Percentiles rank a stretch among this genome's conserved stretches.
phyloP scores from a whole-genome alignment of 345 rosid genomes.

The Theobroma cacao region DNA sequence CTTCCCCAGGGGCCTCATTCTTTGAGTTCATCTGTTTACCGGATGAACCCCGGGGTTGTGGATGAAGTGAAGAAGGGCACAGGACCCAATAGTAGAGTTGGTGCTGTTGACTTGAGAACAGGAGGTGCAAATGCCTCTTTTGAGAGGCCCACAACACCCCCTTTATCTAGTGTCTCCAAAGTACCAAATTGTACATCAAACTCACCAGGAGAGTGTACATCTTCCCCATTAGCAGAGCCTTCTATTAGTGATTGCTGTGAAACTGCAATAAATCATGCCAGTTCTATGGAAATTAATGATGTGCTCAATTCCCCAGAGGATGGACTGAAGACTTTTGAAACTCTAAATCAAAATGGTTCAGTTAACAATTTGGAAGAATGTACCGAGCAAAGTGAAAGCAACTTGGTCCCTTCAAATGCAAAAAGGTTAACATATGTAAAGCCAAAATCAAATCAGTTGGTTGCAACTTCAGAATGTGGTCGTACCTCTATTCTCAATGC shows the following conservation, averaged over 20 bases:
- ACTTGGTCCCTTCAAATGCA: constrained; percentile 34
- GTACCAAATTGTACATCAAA: constrained; percentile 32
- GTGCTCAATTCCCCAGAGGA: constrained; percentile 36
- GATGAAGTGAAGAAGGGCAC: constrained; percentile 45
- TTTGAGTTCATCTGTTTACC: constrained; percentile 37
- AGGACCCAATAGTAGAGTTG: constrained; percentile 37
- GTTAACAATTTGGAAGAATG: constrained; percentile 34
- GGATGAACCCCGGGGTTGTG: constrained; percentile 35
- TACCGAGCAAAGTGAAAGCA: constrained; percentile 37
- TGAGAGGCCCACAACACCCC: constrained; percentile 61
- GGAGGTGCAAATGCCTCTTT: constrained; percentile 35
- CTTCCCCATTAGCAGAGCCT: constrained; percentile 45
- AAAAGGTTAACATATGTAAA: constrained; percentile 63
- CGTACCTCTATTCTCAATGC: constrained; percentile 27
- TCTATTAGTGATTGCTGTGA: constrained; percentile 34
- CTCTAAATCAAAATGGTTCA: constrained; percentile 36
- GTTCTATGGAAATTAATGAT: constrained; percentile 38
- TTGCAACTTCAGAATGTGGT: constrained; percentile 57
- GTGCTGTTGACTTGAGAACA: constrained; percentile 31
- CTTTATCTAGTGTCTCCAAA: constrained; percentile 38
- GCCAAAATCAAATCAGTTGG: constrained; percentile 78
- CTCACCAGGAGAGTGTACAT: constrained; percentile 30
- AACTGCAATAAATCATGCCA: constrained; percentile 36
- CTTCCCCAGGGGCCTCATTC: constrained; percentile 38
- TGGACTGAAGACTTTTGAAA: constrained; percentile 37